phyloP scores from a whole-genome alignment of 1,139 yeast species.

The Groenewaldozyma sp. region DNA sequence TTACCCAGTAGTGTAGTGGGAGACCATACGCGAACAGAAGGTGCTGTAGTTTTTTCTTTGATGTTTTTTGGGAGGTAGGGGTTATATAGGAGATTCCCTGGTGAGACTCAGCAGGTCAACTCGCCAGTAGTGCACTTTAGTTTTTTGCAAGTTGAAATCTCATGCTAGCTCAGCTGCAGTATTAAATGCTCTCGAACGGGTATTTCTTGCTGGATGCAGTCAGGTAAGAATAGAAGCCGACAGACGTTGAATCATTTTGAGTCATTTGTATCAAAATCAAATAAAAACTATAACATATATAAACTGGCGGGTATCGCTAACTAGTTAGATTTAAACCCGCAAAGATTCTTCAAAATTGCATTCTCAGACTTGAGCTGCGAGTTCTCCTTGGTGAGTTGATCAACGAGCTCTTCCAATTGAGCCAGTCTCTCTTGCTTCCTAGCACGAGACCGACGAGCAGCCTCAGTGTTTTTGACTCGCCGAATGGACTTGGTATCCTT shows the following conservation, averaged over 20 bases:
- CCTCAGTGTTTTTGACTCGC: conserved; percentile 93
- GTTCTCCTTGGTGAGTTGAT: conserved; percentile 49
- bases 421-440: conserved; percentile 83
- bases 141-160: no score
- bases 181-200: no score
- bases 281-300: background rate
- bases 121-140: no score
- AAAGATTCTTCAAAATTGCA: conserved; percentile 12
- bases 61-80: no score
- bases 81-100: no score
- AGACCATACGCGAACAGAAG: no score
- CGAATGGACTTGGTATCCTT: conserved; percentile 63
- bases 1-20: no score
- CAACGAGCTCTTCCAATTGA: conserved; percentile 73
- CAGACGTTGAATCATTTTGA: background rate
- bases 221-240: background rate
- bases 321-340: background rate
- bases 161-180: no score
- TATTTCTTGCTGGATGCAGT: no score
- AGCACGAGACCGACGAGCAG: conserved; percentile 92
- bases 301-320: background rate
- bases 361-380: conserved; percentile 45
- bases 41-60: no score
- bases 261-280: background rate
- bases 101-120: no score